These are phyloP conservation scores for Gracilaria caudata DNA, from an alignment of 23 red algal genomes.

Conservation along the genomic window DNA sequence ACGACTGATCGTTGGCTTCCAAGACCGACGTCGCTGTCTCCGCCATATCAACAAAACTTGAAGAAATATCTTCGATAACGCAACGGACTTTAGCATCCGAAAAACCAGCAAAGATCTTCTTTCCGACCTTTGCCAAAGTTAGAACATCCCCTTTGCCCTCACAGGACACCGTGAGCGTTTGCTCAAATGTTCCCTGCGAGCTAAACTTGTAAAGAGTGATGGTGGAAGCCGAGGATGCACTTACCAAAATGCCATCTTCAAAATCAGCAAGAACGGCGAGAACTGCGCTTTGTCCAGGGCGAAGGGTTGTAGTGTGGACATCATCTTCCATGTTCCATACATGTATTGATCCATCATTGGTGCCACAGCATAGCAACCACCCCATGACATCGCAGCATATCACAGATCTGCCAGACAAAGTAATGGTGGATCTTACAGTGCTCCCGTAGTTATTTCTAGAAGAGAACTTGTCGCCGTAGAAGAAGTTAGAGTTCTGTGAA, in stretches of 20 bases:
- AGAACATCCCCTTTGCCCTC: conserved; percentile 72
- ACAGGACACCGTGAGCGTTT: conserved; percentile 47
- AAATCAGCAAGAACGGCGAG: conserved; percentile 46
- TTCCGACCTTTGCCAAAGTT: conserved; percentile 49
- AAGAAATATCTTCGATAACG: conserved; percentile 57
- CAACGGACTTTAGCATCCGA: conserved; percentile 68
- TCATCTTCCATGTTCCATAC: conserved; percentile 77
- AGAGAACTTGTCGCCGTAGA: background rate
- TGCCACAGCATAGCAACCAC: conserved; percentile 52
- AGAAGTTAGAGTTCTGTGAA: background rate
- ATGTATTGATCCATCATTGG: conserved; percentile 71
- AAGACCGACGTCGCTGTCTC: background rate
- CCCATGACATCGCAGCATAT: conserved; percentile 64
- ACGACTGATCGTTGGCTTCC: background rate
- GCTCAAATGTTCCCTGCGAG: conserved; percentile 33
- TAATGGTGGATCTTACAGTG: conserved; percentile 59
- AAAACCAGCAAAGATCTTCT: conserved; percentile 72
- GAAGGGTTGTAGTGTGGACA: conserved; percentile 21
- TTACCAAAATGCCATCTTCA: conserved; percentile 36
- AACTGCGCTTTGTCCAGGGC: conserved; percentile 40
- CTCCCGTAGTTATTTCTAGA: background rate
- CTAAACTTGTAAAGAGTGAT: conserved; percentile 48
- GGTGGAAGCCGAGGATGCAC: conserved; percentile 61
- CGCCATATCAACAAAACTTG: conserved; percentile 3
- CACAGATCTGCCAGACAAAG: conserved; percentile 40